phyloP scores from a whole-genome alignment of 2,329 filamentous ascomycete species.

The Colletotrichum gloeosporioides region DNA sequence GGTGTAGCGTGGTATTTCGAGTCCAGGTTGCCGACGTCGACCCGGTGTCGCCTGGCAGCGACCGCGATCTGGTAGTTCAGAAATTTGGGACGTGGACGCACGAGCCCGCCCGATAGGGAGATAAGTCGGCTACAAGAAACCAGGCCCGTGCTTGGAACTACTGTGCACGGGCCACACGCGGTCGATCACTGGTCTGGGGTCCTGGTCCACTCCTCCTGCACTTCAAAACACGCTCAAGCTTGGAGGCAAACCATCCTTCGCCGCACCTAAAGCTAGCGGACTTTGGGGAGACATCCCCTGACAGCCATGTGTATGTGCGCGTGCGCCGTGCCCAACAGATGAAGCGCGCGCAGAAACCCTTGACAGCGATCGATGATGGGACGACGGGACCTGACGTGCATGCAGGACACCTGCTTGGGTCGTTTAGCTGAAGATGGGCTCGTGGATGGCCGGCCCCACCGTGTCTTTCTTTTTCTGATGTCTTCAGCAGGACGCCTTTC shows the following conservation, averaged over 20 bases:
- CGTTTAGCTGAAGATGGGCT: background rate
- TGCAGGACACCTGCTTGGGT: background rate
- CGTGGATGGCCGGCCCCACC: background rate
- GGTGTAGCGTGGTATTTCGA: background rate
- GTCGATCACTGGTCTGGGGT: constrained; percentile 15
- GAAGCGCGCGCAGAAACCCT: background rate
- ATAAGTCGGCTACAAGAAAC: constrained; percentile 16
- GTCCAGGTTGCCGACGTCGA: background rate
- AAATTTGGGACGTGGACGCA: constrained; percentile 14
- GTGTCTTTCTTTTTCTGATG: background rate
- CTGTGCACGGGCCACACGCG: background rate
- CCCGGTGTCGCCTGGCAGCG: background rate
- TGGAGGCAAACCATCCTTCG: background rate
- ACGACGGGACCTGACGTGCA: background rate
- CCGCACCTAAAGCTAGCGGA: background rate
- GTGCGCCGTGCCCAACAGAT: background rate
- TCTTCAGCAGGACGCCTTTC: background rate
- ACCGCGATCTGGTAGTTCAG: background rate
- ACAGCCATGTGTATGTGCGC: background rate
- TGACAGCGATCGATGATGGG: constrained; percentile 2
- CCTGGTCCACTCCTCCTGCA: background rate
- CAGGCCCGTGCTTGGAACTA: background rate
- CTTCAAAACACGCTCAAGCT: background rate
- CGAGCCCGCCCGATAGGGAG: constrained; percentile 11
- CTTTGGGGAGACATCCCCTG: background rate